phyloP scores from a whole-genome alignment of 176 grass and related monocot genomes.

The Raddia guianensis region DNA sequence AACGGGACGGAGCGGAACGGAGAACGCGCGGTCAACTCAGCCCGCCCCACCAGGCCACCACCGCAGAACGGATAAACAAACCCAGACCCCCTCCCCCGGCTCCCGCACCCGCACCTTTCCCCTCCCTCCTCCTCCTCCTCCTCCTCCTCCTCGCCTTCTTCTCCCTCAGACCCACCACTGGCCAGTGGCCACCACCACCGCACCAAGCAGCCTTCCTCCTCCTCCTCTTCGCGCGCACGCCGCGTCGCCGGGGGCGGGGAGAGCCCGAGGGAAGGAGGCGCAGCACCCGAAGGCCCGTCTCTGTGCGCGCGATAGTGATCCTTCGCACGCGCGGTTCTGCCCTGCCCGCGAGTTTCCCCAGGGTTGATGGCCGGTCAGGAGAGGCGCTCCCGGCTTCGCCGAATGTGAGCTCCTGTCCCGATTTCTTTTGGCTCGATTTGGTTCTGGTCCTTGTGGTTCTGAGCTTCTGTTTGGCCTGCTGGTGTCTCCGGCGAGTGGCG shows the following conservation, averaged over 20 bases:
- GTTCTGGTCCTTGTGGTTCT: neutral
- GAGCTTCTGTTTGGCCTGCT: neutral
- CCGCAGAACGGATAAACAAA: conserved; percentile 60
- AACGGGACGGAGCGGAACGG: conserved; percentile 57
- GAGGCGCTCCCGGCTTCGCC: neutral
- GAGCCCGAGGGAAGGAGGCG: neutral
- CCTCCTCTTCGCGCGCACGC: neutral
- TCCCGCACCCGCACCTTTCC: conserved; percentile 13
- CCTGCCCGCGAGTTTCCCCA: neutral
- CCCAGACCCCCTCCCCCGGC: conserved; percentile 20
- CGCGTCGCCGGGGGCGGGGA: neutral
- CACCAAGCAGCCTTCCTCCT: neutral
- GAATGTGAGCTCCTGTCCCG: conserved; percentile 44
- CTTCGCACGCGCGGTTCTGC: too few relatives aligned
- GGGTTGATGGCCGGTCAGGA: neutral
- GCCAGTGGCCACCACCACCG: neutral
- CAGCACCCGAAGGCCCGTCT: neutral
- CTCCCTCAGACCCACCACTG: neutral
- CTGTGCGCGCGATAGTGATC: neutral
- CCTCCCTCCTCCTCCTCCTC: conserved; percentile 26
- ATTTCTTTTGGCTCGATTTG: neutral
- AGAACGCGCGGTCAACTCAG: conserved; percentile 56
- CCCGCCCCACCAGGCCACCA: conserved; percentile 22
- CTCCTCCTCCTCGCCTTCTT: conserved; percentile 3
- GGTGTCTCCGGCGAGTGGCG: neutral